These are phyloP conservation scores for Talaromyces sp. DNA, from an alignment of 2,329 filamentous ascomycete genomes.

Conservation along the genomic window DNA sequence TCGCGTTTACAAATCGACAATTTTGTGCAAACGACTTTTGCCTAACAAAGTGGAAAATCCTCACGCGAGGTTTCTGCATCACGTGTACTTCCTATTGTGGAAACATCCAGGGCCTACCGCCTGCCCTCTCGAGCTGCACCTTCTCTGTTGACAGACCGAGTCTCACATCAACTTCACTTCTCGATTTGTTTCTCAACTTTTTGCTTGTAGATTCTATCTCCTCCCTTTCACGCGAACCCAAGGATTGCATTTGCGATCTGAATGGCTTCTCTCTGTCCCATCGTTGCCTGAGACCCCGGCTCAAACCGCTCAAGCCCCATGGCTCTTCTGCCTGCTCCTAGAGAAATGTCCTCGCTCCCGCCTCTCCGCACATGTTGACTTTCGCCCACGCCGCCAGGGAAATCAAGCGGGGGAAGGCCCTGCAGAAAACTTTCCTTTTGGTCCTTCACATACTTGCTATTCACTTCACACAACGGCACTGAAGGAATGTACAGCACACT, in stretches of 20 bases:
- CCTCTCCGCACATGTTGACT: slow-evolving; percentile 3
- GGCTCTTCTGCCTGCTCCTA: neutral
- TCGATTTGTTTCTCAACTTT: too few relatives aligned
- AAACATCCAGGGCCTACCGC: neutral
- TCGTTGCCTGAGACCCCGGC: neutral
- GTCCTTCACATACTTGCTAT: slow-evolving; percentile 39
- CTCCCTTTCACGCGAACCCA: neutral
- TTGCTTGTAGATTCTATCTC: neutral
- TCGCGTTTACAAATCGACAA: too few relatives aligned
- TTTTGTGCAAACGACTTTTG: too few relatives aligned
- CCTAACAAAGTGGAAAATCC: too few relatives aligned
- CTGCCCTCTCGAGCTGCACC: neutral
- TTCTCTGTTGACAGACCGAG: neutral
- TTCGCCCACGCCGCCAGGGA: slow-evolving; percentile 7
- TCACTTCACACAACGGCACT: slow-evolving; percentile 28
- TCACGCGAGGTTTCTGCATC: too few relatives aligned
- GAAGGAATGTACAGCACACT: slow-evolving; percentile 34
- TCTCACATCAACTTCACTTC: neutral
- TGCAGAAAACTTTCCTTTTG: slow-evolving; percentile 46
- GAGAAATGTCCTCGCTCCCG: neutral
- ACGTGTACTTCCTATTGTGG: too few relatives aligned
- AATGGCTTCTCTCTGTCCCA: neutral
- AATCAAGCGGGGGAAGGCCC: slow-evolving; percentile 44
- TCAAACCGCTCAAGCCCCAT: slow-evolving; percentile 2
- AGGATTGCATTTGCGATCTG: neutral